Evolutionary conservation across 2,329 filamentous ascomycete species (phyloP), one percentile per base, ranked within the genome.

Genomic region (Cercospora berteroae): DNA sequence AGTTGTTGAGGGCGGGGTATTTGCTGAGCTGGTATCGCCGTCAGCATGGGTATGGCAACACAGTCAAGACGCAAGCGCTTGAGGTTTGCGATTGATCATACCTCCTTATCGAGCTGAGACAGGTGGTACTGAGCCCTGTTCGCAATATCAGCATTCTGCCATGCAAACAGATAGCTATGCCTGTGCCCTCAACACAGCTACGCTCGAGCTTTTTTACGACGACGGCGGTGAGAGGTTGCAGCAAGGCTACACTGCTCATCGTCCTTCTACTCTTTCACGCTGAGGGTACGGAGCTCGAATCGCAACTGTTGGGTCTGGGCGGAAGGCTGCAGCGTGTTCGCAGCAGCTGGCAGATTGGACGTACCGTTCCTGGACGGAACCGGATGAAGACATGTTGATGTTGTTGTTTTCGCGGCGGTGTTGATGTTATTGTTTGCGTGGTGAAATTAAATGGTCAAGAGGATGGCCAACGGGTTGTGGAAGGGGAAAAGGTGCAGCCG

Each of bases 61-160:
- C 50, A 20, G 31, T 31, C 44, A 48, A 12, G 20, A 18, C 44
- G 18, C 13, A 18, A 62, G 57, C 44, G 20, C 25, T 12, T 33
- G 13, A 29, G 16, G 48, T 31, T 25, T 39, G 29, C 29, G 48
- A 25, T 12, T 16, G 23, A 48, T 39, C 71, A 71, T 66, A 94
- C 91, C 89, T 93, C 91, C 78, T 89, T 90, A 83, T 96, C 92
- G 82, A 96, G 89, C 83, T 90, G 86, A 75, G 87, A 86, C 78
- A 95, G 85, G 77, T 92, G 90, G 77, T 90, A 75, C 69, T 78
- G 76, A 36, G 76, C 76, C 65, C 73, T 75, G 66, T 59, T 55
- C 48, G 59, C 50, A 29, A n/a, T 69, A 61, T 70, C 67, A 71
- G 70, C 63, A 20, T 33, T 20, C 27, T 50, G 50, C 58, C 60